Percentiles rank a stretch among this genome's conserved stretches.
These are phyloP conservation scores for Daldinia bambusicola DNA, from an alignment of 495 filamentous ascomycete species.

Conservation along the genomic window DNA sequence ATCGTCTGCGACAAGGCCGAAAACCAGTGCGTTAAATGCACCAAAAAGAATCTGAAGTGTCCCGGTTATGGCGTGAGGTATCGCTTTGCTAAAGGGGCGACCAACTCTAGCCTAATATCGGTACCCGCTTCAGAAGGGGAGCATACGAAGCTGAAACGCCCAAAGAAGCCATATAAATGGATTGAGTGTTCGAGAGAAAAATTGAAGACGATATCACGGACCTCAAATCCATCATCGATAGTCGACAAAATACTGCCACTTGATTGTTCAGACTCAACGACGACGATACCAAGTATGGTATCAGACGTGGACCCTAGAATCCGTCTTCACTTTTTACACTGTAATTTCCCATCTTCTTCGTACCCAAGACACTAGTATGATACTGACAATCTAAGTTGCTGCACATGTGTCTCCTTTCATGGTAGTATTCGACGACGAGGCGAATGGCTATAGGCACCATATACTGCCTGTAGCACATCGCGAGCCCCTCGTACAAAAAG, in stretches of 20 bases:
- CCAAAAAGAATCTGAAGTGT: constrained; percentile 22
- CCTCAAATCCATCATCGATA: neutral
- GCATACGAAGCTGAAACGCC: neutral
- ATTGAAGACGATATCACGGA: neutral
- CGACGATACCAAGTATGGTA: neutral
- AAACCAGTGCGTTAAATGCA: constrained; percentile 17
- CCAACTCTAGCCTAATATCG: constrained; percentile 10
- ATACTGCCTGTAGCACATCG: constrained; percentile 21
- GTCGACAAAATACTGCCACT: neutral
- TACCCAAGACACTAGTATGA: neutral
- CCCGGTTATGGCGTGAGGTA: constrained; percentile 25
- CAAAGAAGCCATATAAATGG: neutral
- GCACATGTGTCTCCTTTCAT: constrained; percentile 18
- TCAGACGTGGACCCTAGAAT: neutral
- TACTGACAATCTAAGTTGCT: constrained; percentile 12
- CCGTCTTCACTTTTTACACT: constrained; percentile 3
- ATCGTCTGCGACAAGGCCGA: constrained; percentile 31
- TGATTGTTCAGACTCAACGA: neutral
- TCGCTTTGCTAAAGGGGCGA: constrained; percentile 22
- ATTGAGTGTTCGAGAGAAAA: neutral
- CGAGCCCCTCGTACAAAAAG: constrained; percentile 15
- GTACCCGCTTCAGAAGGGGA: neutral
- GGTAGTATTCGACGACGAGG: constrained; percentile 21
- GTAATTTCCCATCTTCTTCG: neutral
- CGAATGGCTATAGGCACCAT: constrained; percentile 22